phyloP scores from a whole-genome alignment of 805 yeast genomes.

The Lachancea kluyveri region DNA sequence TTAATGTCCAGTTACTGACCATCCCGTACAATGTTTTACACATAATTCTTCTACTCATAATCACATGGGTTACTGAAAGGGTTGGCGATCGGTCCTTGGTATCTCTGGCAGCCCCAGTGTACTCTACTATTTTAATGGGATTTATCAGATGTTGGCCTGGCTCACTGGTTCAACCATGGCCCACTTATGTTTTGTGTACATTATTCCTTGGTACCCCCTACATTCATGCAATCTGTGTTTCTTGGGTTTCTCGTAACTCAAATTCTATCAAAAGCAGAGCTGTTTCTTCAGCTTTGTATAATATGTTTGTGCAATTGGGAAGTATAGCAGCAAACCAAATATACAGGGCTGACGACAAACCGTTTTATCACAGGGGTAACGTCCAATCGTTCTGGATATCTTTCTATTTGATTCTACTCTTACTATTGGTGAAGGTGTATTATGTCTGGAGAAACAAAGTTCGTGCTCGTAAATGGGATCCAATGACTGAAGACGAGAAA shows the following conservation, averaged over 20 bases:
- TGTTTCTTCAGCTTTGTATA: constrained; percentile 56
- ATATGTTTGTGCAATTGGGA: constrained; percentile 58
- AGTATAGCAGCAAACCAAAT: constrained; percentile 50
- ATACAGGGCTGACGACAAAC: constrained; percentile 51
- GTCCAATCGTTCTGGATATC: constrained; percentile 32
- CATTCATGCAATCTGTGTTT: constrained; percentile 46
- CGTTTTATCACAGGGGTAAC: constrained; percentile 58
- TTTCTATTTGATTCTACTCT: constrained; percentile 28
- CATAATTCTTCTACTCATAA: constrained; percentile 30
- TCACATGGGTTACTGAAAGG: constrained; percentile 35
- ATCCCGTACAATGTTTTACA: constrained; percentile 43
- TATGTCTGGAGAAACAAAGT: constrained; percentile 34
- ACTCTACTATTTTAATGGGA: constrained; percentile 32
- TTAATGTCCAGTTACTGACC: constrained; percentile 43
- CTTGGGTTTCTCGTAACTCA: constrained; percentile 58
- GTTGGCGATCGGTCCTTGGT: constrained; percentile 27
- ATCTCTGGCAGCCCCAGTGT: constrained; percentile 26
- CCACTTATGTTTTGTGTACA: constrained; percentile 31
- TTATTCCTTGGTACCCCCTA: constrained; percentile 37
- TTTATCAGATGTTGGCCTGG: constrained; percentile 35
- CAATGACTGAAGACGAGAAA: constrained; percentile 42
- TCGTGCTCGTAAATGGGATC: constrained; percentile 45
- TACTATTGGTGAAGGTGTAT: constrained; percentile 21
- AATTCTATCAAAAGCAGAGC: constrained; percentile 56
- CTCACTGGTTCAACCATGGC: constrained; percentile 34